Percentiles rank a stretch among this genome's conserved stretches.
phyloP scores from a whole-genome alignment of 371 early-diverging fungal species.

The Phascolomyces articulosus region DNA sequence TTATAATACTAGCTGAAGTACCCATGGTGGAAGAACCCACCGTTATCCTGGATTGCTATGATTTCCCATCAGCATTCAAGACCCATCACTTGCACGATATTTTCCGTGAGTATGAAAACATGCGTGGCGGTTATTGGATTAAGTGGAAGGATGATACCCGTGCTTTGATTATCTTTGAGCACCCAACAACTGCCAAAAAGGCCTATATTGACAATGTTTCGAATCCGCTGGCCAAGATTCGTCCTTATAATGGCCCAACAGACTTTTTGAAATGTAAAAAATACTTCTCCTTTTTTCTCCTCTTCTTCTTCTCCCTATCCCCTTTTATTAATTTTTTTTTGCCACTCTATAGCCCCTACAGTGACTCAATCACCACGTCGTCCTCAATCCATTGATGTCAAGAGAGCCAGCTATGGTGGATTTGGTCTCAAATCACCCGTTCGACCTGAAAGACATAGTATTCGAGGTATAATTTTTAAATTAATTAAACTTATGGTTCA shows the following conservation, averaged over 20 bases:
- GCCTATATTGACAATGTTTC: conserved; percentile 34
- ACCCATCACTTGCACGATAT: conserved; percentile 59
- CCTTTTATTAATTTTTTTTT: background rate
- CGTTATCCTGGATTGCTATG: conserved; percentile 49
- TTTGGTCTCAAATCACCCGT: conserved; percentile 13
- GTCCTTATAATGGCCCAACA: conserved; percentile 28
- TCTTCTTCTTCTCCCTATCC: background rate
- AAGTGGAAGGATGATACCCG: conserved; percentile 78
- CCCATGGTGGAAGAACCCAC: conserved; percentile 50
- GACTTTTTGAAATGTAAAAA: conserved; percentile 22
- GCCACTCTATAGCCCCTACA: conserved; percentile 1
- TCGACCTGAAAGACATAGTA: conserved; percentile 10
- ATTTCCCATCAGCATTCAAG: conserved; percentile 55
- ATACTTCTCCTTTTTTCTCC: background rate
- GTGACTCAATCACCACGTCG: conserved; percentile 17
- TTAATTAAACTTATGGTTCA: too few species aligned
- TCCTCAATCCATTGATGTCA: conserved; percentile 17
- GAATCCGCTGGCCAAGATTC: conserved; percentile 32
- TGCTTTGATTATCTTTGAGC: conserved; percentile 72
- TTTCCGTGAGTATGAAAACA: conserved; percentile 57
- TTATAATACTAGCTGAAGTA: conserved; percentile 25
- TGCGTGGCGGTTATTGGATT: conserved; percentile 72
- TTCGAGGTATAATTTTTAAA: conserved; percentile 18
- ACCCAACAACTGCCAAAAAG: conserved; percentile 54
- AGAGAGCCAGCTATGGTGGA: conserved; percentile 11